Conservation (phyloP, 164 flowering plant species). For the Piper betle region DNA sequence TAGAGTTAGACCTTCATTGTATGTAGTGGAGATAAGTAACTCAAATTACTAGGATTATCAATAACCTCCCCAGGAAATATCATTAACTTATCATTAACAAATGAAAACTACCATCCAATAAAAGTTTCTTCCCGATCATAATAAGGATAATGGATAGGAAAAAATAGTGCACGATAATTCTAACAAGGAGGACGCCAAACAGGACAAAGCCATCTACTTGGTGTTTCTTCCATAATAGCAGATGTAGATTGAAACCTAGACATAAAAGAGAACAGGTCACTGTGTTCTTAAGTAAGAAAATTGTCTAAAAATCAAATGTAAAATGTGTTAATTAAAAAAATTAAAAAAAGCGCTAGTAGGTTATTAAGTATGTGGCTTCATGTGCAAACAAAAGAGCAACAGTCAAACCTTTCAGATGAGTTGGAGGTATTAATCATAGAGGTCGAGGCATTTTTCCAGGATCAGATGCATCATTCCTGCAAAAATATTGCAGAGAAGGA, state of each 20-base stretch:
- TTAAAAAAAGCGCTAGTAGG: not conserved
- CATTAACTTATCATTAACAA: not conserved
- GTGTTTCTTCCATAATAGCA: slow-evolving; percentile 91
- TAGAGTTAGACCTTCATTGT: too few relatives aligned
- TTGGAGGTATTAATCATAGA: slow-evolving; percentile 32
- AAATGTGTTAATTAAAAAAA: not conserved
- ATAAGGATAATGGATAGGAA: not conserved
- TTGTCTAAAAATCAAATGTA: not conserved
- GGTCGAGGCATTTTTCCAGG: slow-evolving; percentile 34
- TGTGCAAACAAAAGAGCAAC: not conserved
- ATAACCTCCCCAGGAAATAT: too few relatives aligned
- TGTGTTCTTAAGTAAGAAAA: not conserved
- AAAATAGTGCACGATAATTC: slow-evolving; percentile 63
- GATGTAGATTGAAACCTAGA: slow-evolving; percentile 68
- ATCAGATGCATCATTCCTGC: slow-evolving; percentile 46
- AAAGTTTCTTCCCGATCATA: not conserved
- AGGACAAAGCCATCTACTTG: slow-evolving; percentile 99
- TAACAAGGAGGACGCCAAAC: slow-evolving; percentile 98
- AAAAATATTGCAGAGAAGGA: slow-evolving; percentile 4
- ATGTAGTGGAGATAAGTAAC: too few relatives aligned
- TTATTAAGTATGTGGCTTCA: not conserved
- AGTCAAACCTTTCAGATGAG: slow-evolving; percentile 61
- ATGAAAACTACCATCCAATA: not conserved
- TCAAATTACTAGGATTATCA: too few relatives aligned
- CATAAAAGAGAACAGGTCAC: not conserved